Base-by-base conservation (phyloP, 371 early-diverging fungal genomes). In the Syncephalastrum racemosum region DNA sequence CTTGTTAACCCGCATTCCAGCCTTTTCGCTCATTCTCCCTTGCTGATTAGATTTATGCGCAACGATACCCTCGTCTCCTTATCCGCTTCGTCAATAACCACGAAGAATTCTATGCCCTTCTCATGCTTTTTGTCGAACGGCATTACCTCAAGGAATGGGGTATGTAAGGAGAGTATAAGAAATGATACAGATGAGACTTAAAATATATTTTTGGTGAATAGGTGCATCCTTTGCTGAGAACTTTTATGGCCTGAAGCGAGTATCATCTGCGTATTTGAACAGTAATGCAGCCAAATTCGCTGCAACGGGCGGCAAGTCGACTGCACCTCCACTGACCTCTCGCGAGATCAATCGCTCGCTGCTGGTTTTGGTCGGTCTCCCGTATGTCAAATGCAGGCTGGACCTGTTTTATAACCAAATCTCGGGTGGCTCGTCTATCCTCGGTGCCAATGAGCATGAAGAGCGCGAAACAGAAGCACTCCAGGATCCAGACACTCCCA, bases 151-250 rank as follows among this genome's bases (percentile, higher is more conserved):
- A 84, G 42, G 84, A 85, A 61, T 91, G 88, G 79, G 87, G 90
- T 86, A 80, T 56, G 61, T 48, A 23, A n/a, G 23, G n/a, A 25
- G n/a, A n/a, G 5, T 1, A 31, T 18, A 6, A 15, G 5, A 12
- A 6, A 15, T 40, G 23, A 42, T 19, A 43, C 12, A n/a, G n/a
- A n/a, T n/a, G n/a, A n/a, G n/a, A n/a, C n/a, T n/a, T n/a, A n/a
- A n/a, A n/a, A n/a, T n/a, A n/a, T n/a, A n/a, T n/a, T n/a, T n/a
- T n/a, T n/a, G 24, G 22, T 22, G 16, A 16, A 27, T 49, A 90
- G 90, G 88, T 42, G 89, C 82, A 1, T 92, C 96, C 13, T 94
- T 93, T 73, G 84, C 95, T 15, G 96, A 96, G 73, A 90, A 90
- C 71, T 95, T 95, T 71, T 96, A 96, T 68, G 95, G 95, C 0